A percentile compares a stretch with the other conserved stretches of the same genome.
Conservation (phyloP, 768 basidiomycete species). For the Daedaleopsis sinensis region DNA sequence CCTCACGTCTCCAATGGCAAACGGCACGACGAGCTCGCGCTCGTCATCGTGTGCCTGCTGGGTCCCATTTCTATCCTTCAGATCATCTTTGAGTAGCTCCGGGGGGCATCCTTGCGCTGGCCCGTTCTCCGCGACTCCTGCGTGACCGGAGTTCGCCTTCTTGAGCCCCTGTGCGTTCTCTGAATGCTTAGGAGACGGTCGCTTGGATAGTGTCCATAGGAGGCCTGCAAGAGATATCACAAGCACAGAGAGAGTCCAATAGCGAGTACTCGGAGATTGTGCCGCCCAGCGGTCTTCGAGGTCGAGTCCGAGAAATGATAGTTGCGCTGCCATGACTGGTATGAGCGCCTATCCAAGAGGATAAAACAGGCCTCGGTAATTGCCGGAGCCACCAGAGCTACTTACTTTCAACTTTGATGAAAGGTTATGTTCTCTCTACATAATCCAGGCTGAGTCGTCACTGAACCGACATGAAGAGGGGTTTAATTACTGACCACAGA, state of each 20-base stretch:
- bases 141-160: neutral
- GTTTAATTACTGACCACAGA: too few relatives aligned
- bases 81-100: conserved; percentile 15
- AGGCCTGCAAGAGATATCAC: conserved; percentile 6
- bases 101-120: conserved; percentile 6
- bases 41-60: conserved; percentile 11
- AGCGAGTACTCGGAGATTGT: neutral
- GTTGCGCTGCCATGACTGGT: neutral
- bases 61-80: conserved; percentile 1
- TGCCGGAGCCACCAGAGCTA: neutral
- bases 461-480: too few relatives aligned
- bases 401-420: too few relatives aligned
- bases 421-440: too few relatives aligned
- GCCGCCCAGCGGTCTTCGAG: conserved; percentile 1
- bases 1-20: conserved; percentile 36
- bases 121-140: neutral
- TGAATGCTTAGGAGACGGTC: neutral
- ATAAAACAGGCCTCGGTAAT: neutral
- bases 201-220: conserved; percentile 5
- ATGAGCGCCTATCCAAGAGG: neutral
- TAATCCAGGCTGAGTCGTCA: too few relatives aligned
- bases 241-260: conserved; percentile 14
- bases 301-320: conserved; percentile 1
- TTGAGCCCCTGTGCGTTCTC: too few relatives aligned
- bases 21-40: conserved; percentile 22